Conservation (phyloP, 208 protist genomes). For the Trypanosoma scelopori region DNA sequence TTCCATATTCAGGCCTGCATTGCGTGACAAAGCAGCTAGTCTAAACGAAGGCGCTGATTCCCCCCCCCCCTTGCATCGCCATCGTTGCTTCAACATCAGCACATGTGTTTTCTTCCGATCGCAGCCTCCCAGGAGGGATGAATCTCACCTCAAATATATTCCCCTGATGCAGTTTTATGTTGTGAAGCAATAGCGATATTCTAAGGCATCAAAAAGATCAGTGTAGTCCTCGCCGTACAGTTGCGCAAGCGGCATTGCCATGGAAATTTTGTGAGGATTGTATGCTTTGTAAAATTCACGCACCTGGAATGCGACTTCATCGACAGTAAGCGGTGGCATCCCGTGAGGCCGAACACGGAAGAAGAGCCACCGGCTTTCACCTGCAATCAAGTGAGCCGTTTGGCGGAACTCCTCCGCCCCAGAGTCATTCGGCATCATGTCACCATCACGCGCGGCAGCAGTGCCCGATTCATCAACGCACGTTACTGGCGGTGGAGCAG, state of each 20-base stretch:
- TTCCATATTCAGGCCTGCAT: background rate
- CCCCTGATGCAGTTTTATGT: background rate
- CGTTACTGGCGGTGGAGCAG: background rate
- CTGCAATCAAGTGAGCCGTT: constrained; percentile 2
- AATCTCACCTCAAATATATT: background rate
- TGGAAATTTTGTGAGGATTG: constrained; percentile 5
- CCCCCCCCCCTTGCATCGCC: background rate
- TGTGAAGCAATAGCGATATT: constrained; percentile 20
- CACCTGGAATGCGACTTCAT: constrained; percentile 19
- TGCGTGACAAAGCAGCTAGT: background rate
- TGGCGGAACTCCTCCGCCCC: too few species aligned
- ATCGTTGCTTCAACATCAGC: background rate
- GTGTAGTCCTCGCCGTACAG: constrained; percentile 17
- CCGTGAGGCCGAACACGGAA: constrained; percentile 18
- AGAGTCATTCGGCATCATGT: background rate
- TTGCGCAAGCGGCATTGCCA: constrained; percentile 11
- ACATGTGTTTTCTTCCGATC: background rate
- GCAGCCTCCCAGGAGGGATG: background rate
- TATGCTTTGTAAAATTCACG: constrained; percentile 20
- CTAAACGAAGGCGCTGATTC: background rate
- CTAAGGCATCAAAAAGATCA: constrained; percentile 25
- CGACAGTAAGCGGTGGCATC: constrained; percentile 3
- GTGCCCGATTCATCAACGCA: background rate
- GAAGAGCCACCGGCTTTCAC: constrained; percentile 22
- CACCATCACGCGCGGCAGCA: background rate